These are phyloP conservation scores for Rauvolfia tetraphylla DNA, from an alignment of 257 asterid genomes.

Conservation along the genomic window DNA sequence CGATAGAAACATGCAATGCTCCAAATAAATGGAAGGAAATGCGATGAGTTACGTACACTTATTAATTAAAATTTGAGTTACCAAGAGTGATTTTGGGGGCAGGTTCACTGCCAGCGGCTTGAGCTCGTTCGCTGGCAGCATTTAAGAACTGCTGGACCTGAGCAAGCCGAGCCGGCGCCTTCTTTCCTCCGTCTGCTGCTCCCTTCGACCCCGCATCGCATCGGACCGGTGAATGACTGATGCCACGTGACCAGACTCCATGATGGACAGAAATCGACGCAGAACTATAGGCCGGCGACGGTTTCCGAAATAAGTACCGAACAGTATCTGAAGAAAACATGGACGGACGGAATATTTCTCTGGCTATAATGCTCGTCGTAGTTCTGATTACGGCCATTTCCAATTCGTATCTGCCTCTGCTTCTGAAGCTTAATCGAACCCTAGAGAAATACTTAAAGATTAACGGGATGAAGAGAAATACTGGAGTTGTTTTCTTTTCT, in stretches of 20 bases:
- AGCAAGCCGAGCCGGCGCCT: conserved; percentile 58
- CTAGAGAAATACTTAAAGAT: no score
- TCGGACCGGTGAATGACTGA: conserved; percentile 29
- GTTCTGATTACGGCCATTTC: conserved; percentile 47
- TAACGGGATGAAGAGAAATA: no score
- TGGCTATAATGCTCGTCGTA: conserved; percentile 35
- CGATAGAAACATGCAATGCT: neutral
- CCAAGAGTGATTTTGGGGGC: conserved; percentile 74
- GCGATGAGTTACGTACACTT: neutral
- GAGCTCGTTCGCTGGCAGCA: conserved; percentile 78
- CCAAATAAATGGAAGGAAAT: neutral
- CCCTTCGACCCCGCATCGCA: conserved; percentile 40
- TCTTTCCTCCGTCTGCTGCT: conserved; percentile 45
- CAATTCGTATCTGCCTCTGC: neutral
- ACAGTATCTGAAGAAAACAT: conserved; percentile 21
- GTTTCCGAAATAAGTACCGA: conserved; percentile 20
- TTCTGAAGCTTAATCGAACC: conserved; percentile 15
- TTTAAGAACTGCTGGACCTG: conserved; percentile 71
- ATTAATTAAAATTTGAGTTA: conserved; percentile 18
- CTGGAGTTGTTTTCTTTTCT: no score
- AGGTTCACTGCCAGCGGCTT: conserved; percentile 62
- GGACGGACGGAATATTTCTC: conserved; percentile 44
- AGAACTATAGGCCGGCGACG: conserved; percentile 20
- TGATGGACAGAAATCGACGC: neutral
- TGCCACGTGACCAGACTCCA: conserved; percentile 9